phyloP scores from a whole-genome alignment of 2,329 filamentous ascomycete genomes.

The Pestalotiopsis sp. region DNA sequence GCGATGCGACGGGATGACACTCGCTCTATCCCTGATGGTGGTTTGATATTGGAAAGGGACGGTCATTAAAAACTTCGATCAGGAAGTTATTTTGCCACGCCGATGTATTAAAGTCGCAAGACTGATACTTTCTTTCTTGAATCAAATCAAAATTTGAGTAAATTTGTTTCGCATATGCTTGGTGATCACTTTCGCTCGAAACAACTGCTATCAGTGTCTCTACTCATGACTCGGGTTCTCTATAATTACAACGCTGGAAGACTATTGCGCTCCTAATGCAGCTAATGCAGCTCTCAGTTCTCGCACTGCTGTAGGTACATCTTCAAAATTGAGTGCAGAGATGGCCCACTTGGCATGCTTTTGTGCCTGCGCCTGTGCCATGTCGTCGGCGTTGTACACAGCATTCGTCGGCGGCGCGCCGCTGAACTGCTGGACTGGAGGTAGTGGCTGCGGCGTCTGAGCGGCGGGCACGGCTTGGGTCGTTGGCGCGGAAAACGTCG shows the following conservation, averaged over 20 bases:
- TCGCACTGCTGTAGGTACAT: constrained; percentile 85
- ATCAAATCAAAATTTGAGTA: not conserved
- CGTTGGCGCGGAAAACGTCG: constrained; percentile 18
- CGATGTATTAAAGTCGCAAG: not conserved
- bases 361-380: constrained; percentile 76
- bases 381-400: constrained; percentile 64
- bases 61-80: not conserved
- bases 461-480: constrained; percentile 14
- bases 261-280: constrained; percentile 64
- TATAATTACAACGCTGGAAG: not conserved
- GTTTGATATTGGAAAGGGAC: not conserved
- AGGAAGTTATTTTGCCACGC: not conserved
- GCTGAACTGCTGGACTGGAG: constrained; percentile 22
- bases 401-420: constrained; percentile 22
- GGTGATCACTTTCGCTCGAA: not conserved
- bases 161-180: not conserved
- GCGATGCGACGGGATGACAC: not conserved
- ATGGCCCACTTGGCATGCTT: constrained; percentile 98
- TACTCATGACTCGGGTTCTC: not conserved
- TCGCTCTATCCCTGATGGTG: not conserved
- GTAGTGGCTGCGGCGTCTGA: constrained; percentile 20
- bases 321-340: constrained; percentile 94
- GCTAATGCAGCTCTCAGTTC: constrained; percentile 78
- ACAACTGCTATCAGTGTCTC: not conserved
- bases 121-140: not conserved